Evolutionary conservation across 2,329 filamentous ascomycete genomes (phyloP), one percentile per base, ranked within the genome.

Genomic region (Aquanectria penicillioides): DNA sequence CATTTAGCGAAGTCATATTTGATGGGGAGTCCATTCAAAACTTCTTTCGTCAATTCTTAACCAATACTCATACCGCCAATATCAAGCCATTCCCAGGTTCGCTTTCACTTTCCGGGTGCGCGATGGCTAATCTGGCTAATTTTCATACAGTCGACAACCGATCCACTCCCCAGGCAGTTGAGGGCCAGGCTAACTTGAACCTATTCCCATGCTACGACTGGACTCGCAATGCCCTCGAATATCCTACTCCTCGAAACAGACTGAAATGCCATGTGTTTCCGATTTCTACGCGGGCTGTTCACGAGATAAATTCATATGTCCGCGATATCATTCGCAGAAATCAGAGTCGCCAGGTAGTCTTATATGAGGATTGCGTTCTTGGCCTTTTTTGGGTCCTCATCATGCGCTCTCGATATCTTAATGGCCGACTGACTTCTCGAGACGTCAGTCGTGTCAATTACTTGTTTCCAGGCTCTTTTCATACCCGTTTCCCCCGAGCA

Each of bases 21-120:
- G 66, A 69, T n/a, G 51, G 34, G 11, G 49, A 59, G 25, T 63
- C 54, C 13, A 63, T 67, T 8, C 44, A 58, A n/a, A 63, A 65
- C 36, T 68, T 68, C 57, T 57, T 69, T 17, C 15, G 34, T 13
- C 23, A 50, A 23, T 69, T 65, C 20, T 26, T 61, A 10, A 38
- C 18, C 26, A 58, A 51, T 22, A 58, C 64, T 2, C 10, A 28
- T 15, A 18, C 20, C 40, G 9, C 12, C 18, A 11, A 31, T 15
- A 9, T 22, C 5, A 36, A 29, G 5, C 9, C 10, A 11, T 18
- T 26, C 3, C 41, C 28, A 61, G 57, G 64, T 66, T 31, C 37
- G 62, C 53, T 15, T 41, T 40, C 18, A 15, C 12, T 34, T 31
- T 44, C 12, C 12, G n/a, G 2, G 3, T 9, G 6, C 4, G 13